Evolutionary conservation across 176 grass and related monocot genomes (phyloP).

Genomic region (Thinopyrum elongatum): DNA sequence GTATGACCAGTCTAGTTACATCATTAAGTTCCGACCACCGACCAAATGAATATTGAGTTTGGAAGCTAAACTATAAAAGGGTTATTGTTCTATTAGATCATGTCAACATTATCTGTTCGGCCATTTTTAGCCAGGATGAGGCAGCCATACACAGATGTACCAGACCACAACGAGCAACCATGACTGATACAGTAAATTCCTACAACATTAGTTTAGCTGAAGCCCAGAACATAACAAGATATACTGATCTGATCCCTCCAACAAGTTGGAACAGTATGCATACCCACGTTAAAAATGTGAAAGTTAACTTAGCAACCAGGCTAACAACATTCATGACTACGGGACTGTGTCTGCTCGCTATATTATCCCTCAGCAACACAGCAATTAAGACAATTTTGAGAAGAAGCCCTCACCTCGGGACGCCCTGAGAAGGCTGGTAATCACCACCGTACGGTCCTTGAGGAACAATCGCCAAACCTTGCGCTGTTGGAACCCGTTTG

Average conservation of each 20-base stretch:
- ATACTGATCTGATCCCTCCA: background rate
- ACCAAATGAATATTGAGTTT: background rate
- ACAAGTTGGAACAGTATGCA: background rate
- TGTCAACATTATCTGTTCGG: background rate
- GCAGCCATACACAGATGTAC: background rate
- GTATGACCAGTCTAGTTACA: background rate
- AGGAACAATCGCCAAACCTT: constrained; percentile 45
- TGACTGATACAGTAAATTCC: background rate
- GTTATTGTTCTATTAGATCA: background rate
- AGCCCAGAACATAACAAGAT: no score
- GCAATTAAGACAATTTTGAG: background rate
- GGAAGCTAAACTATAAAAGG: background rate
- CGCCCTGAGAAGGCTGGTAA: constrained; percentile 49
- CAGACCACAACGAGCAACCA: background rate
- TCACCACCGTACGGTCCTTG: constrained; percentile 49
- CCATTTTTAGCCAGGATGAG: background rate
- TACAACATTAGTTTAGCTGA: background rate
- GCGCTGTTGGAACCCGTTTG: background rate
- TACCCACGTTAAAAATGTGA: background rate
- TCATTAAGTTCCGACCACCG: background rate
- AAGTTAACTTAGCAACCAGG: background rate
- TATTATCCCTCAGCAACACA: background rate
- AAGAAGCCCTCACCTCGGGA: constrained; percentile 42
- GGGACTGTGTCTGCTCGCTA: background rate
- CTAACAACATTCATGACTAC: background rate